Base-by-base conservation (phyloP, 371 early-diverging fungal species). In the Mucor velutinosus region DNA sequence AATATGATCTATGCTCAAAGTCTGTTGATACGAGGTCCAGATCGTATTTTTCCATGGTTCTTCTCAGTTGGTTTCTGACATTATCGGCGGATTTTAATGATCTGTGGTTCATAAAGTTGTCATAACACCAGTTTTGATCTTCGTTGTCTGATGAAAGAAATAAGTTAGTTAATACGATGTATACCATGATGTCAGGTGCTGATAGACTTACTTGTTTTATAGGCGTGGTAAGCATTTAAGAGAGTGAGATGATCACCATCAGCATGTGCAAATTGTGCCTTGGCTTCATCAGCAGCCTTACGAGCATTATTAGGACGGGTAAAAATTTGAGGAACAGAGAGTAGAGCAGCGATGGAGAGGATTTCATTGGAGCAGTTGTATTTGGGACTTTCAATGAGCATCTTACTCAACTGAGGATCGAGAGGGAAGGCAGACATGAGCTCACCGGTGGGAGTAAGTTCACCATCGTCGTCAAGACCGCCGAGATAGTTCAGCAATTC, bases 211-310 rank as follows among this genome's bases (percentile, higher is more conserved):
- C 85, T 79, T 29, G 85, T 75, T 78, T 91, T 89, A 84, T 92
- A 99, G 4, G 94, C 95, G 70, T 98, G 92, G 75, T 90, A 99
- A 12, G 94, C 96, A 72, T 98, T 98, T 67, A 99, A 87, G 45
- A 99, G 78, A 11, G 98, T 94, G 47, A 98, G 84, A 68, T 96
- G 95, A 72, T 96, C 95, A 60, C 96, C 93, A 67, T 95, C 95
- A 64, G 87, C 85, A 71, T 97, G 97, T 25, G 91, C 90, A 79
- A 98, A 99, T 68, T 94, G 85, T 7, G 90, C 91, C 76, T 96
- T 97, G 72, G 98, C 97, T 60, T 87, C 91, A 75, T 98, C 97
- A 1, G 99, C 98, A 62, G 85, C 84, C 64, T 90, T 88, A 65
- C 93, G 90, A 23, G 90, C 87, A 64, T 97, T 94, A 67, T 89